Evolutionary conservation across 768 basidiomycete genomes (phyloP).

Genomic region (Agaricus subrufescens): DNA sequence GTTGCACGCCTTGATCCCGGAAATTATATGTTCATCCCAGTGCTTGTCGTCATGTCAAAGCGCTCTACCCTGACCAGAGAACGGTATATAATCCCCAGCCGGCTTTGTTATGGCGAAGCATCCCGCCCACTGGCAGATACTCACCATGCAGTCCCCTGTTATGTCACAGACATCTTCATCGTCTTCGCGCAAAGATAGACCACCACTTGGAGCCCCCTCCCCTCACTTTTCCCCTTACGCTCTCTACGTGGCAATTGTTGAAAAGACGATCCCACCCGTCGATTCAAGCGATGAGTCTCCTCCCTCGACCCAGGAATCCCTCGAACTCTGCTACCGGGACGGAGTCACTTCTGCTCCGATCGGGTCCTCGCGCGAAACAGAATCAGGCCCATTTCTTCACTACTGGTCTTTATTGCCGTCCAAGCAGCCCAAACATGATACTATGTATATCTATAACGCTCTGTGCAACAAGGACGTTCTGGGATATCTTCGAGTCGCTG

Average conservation of each 20-base stretch:
- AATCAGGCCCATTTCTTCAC: background rate
- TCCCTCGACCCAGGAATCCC: background rate
- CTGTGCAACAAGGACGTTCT: background rate
- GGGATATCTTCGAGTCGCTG: constrained; percentile 2
- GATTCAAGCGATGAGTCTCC: too few relatives aligned
- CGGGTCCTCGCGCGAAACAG: background rate
- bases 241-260: background rate
- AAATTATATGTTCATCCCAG: too few relatives aligned
- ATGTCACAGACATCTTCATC: too few relatives aligned
- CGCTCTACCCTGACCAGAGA: too few relatives aligned
- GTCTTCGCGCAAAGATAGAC: too few relatives aligned
- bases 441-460: background rate
- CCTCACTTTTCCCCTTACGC: background rate
- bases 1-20: too few relatives aligned
- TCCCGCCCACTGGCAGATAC: too few relatives aligned
- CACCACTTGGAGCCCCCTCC: too few relatives aligned
- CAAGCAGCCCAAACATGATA: background rate
- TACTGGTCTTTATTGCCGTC: background rate
- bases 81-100: too few relatives aligned
- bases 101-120: too few relatives aligned
- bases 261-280: background rate
- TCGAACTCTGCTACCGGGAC: background rate
- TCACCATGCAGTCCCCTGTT: too few relatives aligned
- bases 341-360: background rate
- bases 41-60: too few relatives aligned